Conservation (phyloP, 1,139 yeast genomes). For the Hemisphaericaspora subhashii region DNA sequence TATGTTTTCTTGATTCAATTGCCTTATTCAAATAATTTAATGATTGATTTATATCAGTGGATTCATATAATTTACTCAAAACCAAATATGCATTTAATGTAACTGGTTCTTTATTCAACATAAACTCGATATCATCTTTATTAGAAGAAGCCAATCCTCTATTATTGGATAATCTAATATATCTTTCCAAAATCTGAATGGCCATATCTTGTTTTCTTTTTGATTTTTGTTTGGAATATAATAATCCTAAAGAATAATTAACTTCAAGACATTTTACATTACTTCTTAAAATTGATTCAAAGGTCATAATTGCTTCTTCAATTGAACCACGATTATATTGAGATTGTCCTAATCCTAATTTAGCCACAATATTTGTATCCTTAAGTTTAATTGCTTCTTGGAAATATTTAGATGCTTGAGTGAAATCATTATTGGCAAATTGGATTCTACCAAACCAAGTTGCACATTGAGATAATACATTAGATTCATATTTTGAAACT, state of each 20-base stretch:
- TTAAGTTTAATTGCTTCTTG: conserved; percentile 68
- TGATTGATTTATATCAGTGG: conserved; percentile 57
- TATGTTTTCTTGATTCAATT: conserved; percentile 48
- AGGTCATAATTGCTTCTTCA: conserved; percentile 84
- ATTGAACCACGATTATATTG: conserved; percentile 71
- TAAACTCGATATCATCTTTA: conserved; percentile 25
- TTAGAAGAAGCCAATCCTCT: conserved; percentile 34
- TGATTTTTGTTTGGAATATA: conserved; percentile 56
- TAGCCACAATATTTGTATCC: conserved; percentile 64
- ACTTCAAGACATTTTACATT: conserved; percentile 76
- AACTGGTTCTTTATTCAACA: conserved; percentile 57
- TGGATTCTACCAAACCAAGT: conserved; percentile 86
- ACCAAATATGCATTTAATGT: conserved; percentile 68
- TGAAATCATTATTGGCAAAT: conserved; percentile 58
- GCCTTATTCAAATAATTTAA: conserved; percentile 58
- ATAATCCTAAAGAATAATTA: conserved; percentile 69
- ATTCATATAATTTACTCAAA: conserved; percentile 68
- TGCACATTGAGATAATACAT: conserved; percentile 69
- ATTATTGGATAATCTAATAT: conserved; percentile 59
- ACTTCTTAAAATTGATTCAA: conserved; percentile 69
- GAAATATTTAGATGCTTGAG: conserved; percentile 70
- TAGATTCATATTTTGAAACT: conserved; percentile 30
- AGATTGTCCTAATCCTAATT: conserved; percentile 84
- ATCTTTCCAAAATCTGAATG: conserved; percentile 67
- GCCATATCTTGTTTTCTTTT: conserved; percentile 50